Base-by-base conservation (phyloP, 2,329 filamentous ascomycete genomes). In the Dactylella cylindrospora region DNA sequence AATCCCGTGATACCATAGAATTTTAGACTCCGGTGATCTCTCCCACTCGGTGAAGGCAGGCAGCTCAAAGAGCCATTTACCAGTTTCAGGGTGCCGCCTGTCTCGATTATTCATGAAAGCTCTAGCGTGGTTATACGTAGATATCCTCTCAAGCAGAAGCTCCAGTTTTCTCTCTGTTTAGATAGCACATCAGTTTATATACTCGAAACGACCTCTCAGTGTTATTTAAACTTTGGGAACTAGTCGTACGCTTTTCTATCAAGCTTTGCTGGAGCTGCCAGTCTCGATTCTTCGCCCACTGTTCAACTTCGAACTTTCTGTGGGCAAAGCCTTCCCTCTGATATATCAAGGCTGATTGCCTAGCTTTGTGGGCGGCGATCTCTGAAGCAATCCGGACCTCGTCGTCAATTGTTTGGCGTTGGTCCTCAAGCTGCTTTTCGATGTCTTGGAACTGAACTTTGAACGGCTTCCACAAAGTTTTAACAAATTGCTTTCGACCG, bases 1-100 rank as follows among this genome's bases (percentile, higher is more conserved):
- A 19, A 68, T 67, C 23, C 66, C 64, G 35, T 64, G 45, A 39
- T 60, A 61, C 66, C 66, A 68, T 23, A 67, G 15, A 2, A 54
- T 33, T 12, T 32, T 29, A 7, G 61, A 66, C n/a, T 57, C 23
- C 5, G 36, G 17, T 3, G 25, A 20, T 4, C 40, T 17, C 19
- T 47, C 12, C 66, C 64, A 68, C 22, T 35, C 20, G 23, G 12
- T 39, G 20, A 66, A 68, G 9, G 38, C 49, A 3, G 51, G 50
- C 9, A 43, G 10, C 19, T 55, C 39, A 22, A 65, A 46, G 10
- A 68, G 33, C 66, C 65, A 67, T 28, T 31, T 31, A 10, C 65
- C 65, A 8, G 66, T 67, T 28, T 45, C 32, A 12, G 44, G 33
- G n/a, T 64, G 52, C 2, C 64, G 54, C 29, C 50, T 36, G 15